These are phyloP conservation scores for Colletotrichum scovillei DNA, from an alignment of 2,329 filamentous ascomycete species.

Conservation along the genomic window DNA sequence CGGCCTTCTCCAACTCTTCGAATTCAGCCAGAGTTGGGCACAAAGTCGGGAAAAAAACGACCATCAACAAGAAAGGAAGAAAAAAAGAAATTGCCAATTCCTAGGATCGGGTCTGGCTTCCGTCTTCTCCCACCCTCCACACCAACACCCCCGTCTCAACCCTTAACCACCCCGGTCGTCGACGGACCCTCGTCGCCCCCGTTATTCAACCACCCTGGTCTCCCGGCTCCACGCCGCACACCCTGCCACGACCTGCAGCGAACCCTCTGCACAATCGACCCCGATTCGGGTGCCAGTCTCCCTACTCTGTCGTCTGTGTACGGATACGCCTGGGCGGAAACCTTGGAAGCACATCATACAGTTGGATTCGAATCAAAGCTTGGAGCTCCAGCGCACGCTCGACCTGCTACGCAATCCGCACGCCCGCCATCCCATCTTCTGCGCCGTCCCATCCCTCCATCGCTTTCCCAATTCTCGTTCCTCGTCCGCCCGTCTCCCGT, in stretches of 20 bases:
- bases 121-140: constrained; percentile 35
- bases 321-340: background rate
- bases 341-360: constrained; percentile 25
- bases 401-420: background rate
- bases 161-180: constrained; percentile 10
- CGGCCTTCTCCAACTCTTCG: constrained; percentile 15
- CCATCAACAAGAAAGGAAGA: constrained; percentile 3
- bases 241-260: constrained; percentile 8
- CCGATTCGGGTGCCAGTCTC: background rate
- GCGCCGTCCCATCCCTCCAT: constrained; percentile 20
- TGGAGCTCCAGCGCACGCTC: constrained; percentile 4
- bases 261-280: background rate
- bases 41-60: constrained; percentile 9
- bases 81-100: constrained; percentile 35
- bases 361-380: constrained; percentile 27
- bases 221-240: constrained; percentile 32
- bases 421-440: constrained; percentile 29
- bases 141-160: constrained; percentile 13
- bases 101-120: constrained; percentile 34
- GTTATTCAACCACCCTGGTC: constrained; percentile 23
- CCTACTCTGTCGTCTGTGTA: background rate
- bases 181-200: constrained; percentile 18
- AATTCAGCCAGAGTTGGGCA: constrained; percentile 19
- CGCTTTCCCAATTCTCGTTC: constrained; percentile 24
- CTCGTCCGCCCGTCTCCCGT: constrained; percentile 28